Percentiles rank a stretch among this genome's conserved stretches.
These are phyloP conservation scores for Rubus idaeus DNA, from an alignment of 306 rosid genomes.

Conservation along the genomic window DNA sequence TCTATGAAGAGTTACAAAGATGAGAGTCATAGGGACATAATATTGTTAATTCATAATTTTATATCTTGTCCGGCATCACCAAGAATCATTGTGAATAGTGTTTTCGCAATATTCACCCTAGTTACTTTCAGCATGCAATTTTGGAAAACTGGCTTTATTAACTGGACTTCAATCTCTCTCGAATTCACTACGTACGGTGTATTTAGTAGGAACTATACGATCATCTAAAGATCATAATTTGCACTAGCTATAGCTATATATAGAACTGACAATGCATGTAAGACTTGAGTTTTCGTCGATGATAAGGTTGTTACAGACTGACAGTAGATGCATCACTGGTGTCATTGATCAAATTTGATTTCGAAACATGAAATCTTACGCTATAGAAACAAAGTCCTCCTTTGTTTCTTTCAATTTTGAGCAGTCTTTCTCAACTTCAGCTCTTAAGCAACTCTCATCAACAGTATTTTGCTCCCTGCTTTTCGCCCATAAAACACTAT, in stretches of 20 bases:
- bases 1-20: no score
- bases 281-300: background rate
- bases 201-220: background rate
- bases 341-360: no score
- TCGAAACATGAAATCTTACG: background rate
- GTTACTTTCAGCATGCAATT: no score
- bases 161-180: background rate
- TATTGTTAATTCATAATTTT: no score
- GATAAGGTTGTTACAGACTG: background rate
- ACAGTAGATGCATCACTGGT: background rate
- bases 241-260: background rate
- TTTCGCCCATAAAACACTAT: slow-evolving; percentile 78
- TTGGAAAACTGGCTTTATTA: background rate
- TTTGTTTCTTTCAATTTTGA: slow-evolving; percentile 17
- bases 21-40: no score
- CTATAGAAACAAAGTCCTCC: background rate
- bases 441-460: slow-evolving; percentile 2
- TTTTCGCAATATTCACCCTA: no score
- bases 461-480: slow-evolving; percentile 46
- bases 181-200: background rate
- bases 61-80: background rate
- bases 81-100: no score
- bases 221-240: background rate
- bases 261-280: no score
- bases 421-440: slow-evolving; percentile 9